phyloP scores from a whole-genome alignment of 2,329 filamentous ascomycete species.

The Pseudocercospora eumusae region DNA sequence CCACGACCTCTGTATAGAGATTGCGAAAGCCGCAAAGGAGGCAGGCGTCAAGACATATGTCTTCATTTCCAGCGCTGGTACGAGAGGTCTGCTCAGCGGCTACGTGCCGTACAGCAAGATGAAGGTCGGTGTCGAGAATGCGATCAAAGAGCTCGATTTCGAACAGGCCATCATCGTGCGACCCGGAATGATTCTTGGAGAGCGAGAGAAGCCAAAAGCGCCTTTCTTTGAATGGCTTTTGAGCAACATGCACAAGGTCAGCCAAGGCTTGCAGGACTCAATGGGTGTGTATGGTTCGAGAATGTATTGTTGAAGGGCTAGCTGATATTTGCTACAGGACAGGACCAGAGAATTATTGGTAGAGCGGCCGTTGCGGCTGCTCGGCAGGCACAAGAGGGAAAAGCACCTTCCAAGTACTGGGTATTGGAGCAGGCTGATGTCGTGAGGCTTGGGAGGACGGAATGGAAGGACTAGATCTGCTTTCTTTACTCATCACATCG shows the following conservation, averaged over 20 bases:
- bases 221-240: slow-evolving; percentile 30
- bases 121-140: slow-evolving; percentile 43
- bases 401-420: slow-evolving; percentile 26
- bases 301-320: background rate
- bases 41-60: slow-evolving; percentile 43
- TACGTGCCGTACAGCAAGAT: slow-evolving; percentile 43
- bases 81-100: slow-evolving; percentile 34
- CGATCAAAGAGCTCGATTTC: slow-evolving; percentile 41
- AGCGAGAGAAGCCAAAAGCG: slow-evolving; percentile 25
- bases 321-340: slow-evolving; percentile 17
- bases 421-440: slow-evolving; percentile 26
- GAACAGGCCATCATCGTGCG: slow-evolving; percentile 42
- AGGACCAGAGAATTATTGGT: slow-evolving; percentile 27
- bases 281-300: slow-evolving; percentile 17
- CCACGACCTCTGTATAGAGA: slow-evolving; percentile 42
- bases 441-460: slow-evolving; percentile 21
- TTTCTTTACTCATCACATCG: background rate
- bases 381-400: slow-evolving; percentile 23
- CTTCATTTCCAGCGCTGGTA: slow-evolving; percentile 41
- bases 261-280: slow-evolving; percentile 22
- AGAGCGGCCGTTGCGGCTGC: slow-evolving; percentile 24
- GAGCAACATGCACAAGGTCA: slow-evolving; percentile 21
- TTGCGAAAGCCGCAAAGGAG: slow-evolving; percentile 41
- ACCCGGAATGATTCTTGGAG: slow-evolving; percentile 42
- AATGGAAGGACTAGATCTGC: slow-evolving; percentile 23